phyloP scores from a whole-genome alignment of 78 protist species.

The Cyanophora paradoxa region DNA sequence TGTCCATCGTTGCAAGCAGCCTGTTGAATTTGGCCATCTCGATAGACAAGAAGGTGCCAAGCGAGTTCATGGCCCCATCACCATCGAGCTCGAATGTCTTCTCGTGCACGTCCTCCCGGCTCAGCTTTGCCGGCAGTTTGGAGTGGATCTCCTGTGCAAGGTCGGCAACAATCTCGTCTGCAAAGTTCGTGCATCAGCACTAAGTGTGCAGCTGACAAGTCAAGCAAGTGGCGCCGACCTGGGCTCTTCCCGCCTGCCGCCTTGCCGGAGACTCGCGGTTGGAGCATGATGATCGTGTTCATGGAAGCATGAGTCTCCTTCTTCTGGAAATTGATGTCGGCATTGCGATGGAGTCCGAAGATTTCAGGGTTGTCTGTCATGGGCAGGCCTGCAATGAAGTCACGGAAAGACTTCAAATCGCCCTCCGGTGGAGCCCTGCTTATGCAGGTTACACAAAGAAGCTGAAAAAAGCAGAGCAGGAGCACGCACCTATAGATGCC shows the following conservation, averaged over 20 bases:
- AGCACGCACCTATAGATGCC: too few species aligned
- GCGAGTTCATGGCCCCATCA: slow-evolving; percentile 40
- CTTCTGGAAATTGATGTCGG: slow-evolving; percentile 13
- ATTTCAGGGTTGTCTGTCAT: too few species aligned
- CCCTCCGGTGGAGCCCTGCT: too few species aligned
- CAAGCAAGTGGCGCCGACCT: too few species aligned
- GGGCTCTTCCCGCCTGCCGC: slow-evolving; percentile 13
- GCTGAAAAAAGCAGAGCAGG: too few species aligned
- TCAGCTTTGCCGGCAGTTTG: slow-evolving; percentile 18
- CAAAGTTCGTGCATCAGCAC: too few species aligned
- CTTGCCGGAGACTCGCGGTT: slow-evolving; percentile 24
- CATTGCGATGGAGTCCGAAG: slow-evolving; percentile 42
- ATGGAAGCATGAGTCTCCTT: slow-evolving; percentile 14
- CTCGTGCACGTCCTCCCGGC: slow-evolving; percentile 13
- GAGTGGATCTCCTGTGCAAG: neutral
- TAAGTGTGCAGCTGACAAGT: too few species aligned
- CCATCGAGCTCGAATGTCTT: slow-evolving; percentile 3
- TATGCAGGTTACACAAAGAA: too few species aligned
- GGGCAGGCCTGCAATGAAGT: too few species aligned
- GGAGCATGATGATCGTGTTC: slow-evolving; percentile 31
- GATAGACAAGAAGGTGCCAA: slow-evolving; percentile 41
- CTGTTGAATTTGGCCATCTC: slow-evolving; percentile 50
- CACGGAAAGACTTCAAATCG: too few species aligned
- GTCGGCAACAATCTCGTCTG: slow-evolving; percentile 18
- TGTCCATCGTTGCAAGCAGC: slow-evolving; percentile 19